These are phyloP conservation scores for Funneliformis mosseae DNA, from an alignment of 192 early-diverging fungal species.

Conservation along the genomic window DNA sequence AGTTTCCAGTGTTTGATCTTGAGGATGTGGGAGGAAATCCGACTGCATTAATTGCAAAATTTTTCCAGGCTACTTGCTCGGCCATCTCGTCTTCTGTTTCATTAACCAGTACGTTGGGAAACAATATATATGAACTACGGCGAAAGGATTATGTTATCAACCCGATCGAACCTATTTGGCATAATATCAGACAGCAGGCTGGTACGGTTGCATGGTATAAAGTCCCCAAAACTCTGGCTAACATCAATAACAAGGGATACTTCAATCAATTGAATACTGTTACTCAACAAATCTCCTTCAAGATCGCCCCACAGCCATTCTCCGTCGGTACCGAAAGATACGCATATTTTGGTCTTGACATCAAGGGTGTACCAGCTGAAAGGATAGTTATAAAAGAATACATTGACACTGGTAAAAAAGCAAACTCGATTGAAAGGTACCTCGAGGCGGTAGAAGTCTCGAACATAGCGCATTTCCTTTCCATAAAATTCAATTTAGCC, in stretches of 20 bases:
- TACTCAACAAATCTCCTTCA: conserved; percentile 1
- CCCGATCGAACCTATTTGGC: conserved; percentile 7
- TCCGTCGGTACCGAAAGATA: conserved; percentile 15
- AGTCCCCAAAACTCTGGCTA: neutral
- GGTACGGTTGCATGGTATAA: neutral
- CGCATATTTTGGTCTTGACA: conserved; percentile 24
- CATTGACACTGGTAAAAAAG: neutral
- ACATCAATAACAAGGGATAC: conserved; percentile 2
- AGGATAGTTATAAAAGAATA: conserved; percentile 28
- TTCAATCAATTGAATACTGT: conserved; percentile 7
- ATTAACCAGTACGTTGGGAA: conserved; percentile 19
- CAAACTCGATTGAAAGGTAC: conserved; percentile 11
- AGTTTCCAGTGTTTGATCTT: conserved; percentile 28
- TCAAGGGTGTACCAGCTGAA: neutral
- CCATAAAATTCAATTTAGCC: neutral
- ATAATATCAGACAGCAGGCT: neutral
- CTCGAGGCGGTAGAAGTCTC: conserved; percentile 18
- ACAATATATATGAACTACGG: neutral
- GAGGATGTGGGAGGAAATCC: conserved; percentile 21
- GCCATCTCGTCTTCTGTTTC: conserved; percentile 20
- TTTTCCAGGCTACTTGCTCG: conserved; percentile 1
- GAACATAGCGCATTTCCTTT: conserved; percentile 3
- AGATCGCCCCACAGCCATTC: conserved; percentile 22
- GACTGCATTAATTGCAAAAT: conserved; percentile 15
- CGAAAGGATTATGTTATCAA: conserved; percentile 1